Conservation (phyloP, 441 rosid species). For the Gossypium schwendimanii region DNA sequence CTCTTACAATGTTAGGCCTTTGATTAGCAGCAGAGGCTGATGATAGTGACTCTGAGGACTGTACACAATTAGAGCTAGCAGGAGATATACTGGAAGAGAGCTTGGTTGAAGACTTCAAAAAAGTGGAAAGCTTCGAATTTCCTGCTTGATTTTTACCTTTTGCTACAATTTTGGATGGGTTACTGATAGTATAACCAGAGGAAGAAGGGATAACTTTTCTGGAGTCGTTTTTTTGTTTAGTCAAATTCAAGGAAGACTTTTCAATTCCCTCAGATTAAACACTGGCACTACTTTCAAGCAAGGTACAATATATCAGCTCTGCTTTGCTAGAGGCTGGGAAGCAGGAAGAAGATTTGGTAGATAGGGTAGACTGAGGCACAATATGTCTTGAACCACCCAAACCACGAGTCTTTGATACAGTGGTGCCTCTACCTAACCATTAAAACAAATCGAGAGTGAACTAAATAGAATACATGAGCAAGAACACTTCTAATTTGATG, state of each 20-base stretch:
- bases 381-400: slow-evolving; percentile 31
- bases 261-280: slow-evolving; percentile 39
- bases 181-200: slow-evolving; percentile 25
- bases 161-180: slow-evolving; percentile 24
- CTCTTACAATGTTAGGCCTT: slow-evolving; percentile 33
- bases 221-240: slow-evolving; percentile 32
- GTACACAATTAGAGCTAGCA: slow-evolving; percentile 65
- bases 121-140: slow-evolving; percentile 31
- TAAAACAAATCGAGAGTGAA: slow-evolving; percentile 11
- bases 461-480: slow-evolving; percentile 6
- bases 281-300: slow-evolving; percentile 56
- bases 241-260: slow-evolving; percentile 31
- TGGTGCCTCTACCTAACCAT: slow-evolving; percentile 43
- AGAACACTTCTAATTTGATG: background rate
- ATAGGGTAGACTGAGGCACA: slow-evolving; percentile 37
- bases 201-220: slow-evolving; percentile 29
- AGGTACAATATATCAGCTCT: slow-evolving; percentile 53
- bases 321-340: slow-evolving; percentile 44
- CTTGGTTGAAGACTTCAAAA: slow-evolving; percentile 39
- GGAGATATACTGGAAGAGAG: slow-evolving; percentile 50
- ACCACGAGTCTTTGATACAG: slow-evolving; percentile 26
- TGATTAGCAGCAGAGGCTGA: slow-evolving; percentile 50
- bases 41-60: slow-evolving; percentile 51
- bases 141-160: slow-evolving; percentile 35
- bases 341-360: slow-evolving; percentile 36